A percentile compares a stretch with the other conserved stretches of the same genome.
These are phyloP conservation scores for Lodderomyces beijingensis DNA, from an alignment of 1,139 yeast species.

Conservation along the genomic window DNA sequence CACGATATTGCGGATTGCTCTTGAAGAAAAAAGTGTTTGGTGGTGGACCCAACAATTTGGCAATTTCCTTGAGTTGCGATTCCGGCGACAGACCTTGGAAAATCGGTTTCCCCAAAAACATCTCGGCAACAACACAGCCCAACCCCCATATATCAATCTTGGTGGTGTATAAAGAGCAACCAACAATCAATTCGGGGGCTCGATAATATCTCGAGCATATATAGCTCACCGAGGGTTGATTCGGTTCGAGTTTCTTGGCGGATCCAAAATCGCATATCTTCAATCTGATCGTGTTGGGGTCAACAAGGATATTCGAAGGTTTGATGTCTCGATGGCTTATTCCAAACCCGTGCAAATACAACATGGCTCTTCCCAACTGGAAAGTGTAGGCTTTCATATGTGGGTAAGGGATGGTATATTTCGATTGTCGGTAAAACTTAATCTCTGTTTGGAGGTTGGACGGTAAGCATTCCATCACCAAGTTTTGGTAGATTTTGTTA, in stretches of 20 bases:
- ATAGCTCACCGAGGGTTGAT: constrained; percentile 72
- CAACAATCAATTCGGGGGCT: constrained; percentile 80
- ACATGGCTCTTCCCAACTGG: constrained; percentile 78
- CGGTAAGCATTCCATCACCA: constrained; percentile 85
- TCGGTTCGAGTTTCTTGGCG: constrained; percentile 70
- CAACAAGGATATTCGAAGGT: constrained; percentile 73
- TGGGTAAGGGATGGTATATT: constrained; percentile 62
- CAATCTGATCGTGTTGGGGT: constrained; percentile 59
- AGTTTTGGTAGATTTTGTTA: constrained; percentile 65
- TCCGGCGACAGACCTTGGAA: constrained; percentile 79
- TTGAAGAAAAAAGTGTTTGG: constrained; percentile 69
- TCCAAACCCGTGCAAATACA: constrained; percentile 73
- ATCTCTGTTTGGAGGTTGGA: constrained; percentile 72
- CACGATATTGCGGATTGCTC: constrained; percentile 69
- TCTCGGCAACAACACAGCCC: constrained; percentile 82
- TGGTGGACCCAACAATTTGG: constrained; percentile 73
- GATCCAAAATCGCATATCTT: constrained; percentile 83
- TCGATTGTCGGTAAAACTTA: constrained; percentile 60
- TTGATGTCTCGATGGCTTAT: constrained; percentile 80
- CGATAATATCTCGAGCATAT: constrained; percentile 78
- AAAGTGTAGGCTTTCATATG: constrained; percentile 77
- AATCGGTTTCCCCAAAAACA: constrained; percentile 76
- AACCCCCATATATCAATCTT: constrained; percentile 84
- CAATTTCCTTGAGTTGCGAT: constrained; percentile 70
- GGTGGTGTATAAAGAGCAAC: constrained; percentile 70